Conservation (phyloP, 192 early-diverging fungal species). For the Backusella sp. region DNA sequence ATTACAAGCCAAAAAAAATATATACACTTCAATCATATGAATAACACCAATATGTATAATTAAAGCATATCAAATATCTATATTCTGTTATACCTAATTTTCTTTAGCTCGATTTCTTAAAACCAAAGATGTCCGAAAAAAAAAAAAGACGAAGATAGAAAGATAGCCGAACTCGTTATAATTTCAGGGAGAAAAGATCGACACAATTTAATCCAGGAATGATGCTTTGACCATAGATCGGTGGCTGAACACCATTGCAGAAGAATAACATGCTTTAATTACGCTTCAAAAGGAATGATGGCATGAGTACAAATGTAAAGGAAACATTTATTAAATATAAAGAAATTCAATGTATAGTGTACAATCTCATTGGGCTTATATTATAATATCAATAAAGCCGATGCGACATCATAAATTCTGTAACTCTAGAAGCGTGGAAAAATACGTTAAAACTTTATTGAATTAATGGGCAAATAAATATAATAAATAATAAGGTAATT, state of each 20-base stretch:
- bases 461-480: neutral
- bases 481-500: neutral
- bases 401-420: neutral
- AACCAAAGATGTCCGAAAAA: too few species aligned
- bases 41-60: neutral
- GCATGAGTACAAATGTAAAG: neutral
- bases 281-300: neutral
- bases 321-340: neutral
- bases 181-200: slow-evolving; percentile 1
- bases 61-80: too few species aligned
- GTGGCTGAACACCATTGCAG: neutral
- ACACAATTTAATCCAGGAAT: neutral
- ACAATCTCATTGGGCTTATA: neutral
- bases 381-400: too few species aligned
- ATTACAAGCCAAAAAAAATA: neutral
- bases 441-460: neutral
- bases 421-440: neutral
- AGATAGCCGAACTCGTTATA: neutral
- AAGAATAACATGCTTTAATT: neutral
- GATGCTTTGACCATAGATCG: neutral
- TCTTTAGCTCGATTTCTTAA: too few species aligned
- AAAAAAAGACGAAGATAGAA: neutral
- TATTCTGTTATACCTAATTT: too few species aligned
- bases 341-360: neutral
- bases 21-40: neutral